Percentiles rank a stretch among this genome's conserved stretches.
phyloP scores from a whole-genome alignment of 140 eudicot species.

The Oenanthe javanica region DNA sequence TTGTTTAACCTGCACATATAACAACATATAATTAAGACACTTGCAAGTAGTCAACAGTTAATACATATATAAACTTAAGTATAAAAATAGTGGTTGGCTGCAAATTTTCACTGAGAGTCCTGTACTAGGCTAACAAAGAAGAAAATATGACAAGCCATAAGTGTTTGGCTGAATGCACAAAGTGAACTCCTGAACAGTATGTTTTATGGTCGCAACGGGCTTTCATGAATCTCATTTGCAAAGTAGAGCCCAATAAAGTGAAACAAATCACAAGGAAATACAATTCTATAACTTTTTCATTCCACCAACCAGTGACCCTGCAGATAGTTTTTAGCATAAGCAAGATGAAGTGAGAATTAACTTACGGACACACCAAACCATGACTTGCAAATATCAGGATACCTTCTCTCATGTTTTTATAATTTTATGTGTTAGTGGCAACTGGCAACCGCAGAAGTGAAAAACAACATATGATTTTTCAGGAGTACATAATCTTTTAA shows the following conservation, averaged over 20 bases:
- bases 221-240: too few relatives aligned
- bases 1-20: conserved; percentile 69
- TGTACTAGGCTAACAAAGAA: neutral
- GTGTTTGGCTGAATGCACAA: neutral
- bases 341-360: neutral
- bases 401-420: neutral
- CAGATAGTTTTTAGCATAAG: neutral
- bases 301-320: neutral
- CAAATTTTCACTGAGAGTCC: neutral
- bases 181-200: neutral
- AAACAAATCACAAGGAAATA: neutral
- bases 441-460: neutral
- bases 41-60: conserved; percentile 12
- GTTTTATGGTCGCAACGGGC: neutral
- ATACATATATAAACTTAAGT: neutral
- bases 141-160: neutral
- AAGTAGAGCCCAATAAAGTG: too few relatives aligned
- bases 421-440: neutral
- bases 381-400: neutral
- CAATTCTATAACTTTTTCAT: neutral
- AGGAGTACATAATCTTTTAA: neutral
- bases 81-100: neutral
- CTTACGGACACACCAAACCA: neutral
- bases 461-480: neutral
- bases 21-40: conserved; percentile 20